Evolutionary conservation across 768 basidiomycete genomes (phyloP).

Genomic region (Guyanaporus albipodus): DNA sequence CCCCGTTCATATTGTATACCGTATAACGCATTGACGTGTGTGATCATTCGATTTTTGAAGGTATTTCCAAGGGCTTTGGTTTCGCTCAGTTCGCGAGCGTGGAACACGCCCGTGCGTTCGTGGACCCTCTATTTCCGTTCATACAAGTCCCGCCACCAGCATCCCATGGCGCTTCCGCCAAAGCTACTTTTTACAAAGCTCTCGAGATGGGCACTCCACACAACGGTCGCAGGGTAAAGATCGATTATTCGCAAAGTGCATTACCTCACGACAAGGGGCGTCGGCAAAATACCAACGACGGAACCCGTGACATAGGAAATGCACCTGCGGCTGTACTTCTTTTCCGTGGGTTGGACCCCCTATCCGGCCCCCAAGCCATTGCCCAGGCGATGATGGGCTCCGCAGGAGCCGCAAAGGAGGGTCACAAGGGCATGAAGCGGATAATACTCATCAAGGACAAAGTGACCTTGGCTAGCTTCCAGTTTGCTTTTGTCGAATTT

Average conservation of each 20-base stretch:
- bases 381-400: conserved; percentile 79
- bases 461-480: conserved; percentile 82
- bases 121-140: conserved; percentile 87
- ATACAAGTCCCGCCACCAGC: conserved; percentile 90
- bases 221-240: conserved; percentile 85
- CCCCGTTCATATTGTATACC: conserved; percentile 68
- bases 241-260: conserved; percentile 91
- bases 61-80: conserved; percentile 92
- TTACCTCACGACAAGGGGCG: conserved; percentile 65
- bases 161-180: conserved; percentile 78
- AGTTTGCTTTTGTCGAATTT: conserved; percentile 94
- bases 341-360: conserved; percentile 85
- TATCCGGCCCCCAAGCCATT: conserved; percentile 86
- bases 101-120: conserved; percentile 86
- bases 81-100: conserved; percentile 90
- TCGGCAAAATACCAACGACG: conserved; percentile 78
- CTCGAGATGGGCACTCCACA: conserved; percentile 67
- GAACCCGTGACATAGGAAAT: conserved; percentile 93
- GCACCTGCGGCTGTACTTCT: conserved; percentile 78
- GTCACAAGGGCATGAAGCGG: conserved; percentile 82
- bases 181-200: conserved; percentile 67
- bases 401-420: conserved; percentile 71
- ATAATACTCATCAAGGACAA: conserved; percentile 90
- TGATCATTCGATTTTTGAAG: conserved; percentile 70
- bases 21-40: conserved; percentile 70